Evolutionary conservation across 106 monocot genomes (phyloP).

Genomic region (Vanilla planifolia): DNA sequence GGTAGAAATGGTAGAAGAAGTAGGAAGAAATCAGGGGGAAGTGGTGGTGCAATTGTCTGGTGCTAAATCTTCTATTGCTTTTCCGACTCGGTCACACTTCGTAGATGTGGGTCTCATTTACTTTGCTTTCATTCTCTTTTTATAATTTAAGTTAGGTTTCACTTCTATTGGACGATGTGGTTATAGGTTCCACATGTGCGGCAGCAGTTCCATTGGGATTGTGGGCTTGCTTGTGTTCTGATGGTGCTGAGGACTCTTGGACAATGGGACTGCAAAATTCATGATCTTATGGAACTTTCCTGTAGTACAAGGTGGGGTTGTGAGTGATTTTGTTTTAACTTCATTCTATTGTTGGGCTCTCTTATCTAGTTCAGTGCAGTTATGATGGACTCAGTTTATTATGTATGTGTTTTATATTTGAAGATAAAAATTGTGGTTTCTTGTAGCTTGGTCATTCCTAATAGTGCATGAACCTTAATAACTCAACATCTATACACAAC

Average conservation of each 20-base stretch:
- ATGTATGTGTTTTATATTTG: too few species aligned
- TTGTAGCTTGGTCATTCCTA: too few species aligned
- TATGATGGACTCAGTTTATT: too few species aligned
- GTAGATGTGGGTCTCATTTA: conserved; percentile 13
- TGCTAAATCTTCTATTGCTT: not conserved
- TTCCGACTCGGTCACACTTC: conserved; percentile 9
- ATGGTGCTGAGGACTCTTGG: conserved; percentile 79
- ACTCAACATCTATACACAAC: too few species aligned
- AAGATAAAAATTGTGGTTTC: too few species aligned
- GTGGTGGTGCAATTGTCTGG: not conserved
- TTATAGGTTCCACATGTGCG: conserved; percentile 78
- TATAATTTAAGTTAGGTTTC: not conserved
- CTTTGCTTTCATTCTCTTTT: not conserved
- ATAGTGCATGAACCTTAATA: too few species aligned
- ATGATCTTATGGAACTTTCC: conserved; percentile 62
- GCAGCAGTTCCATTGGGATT: conserved; percentile 78
- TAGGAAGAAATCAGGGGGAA: not conserved
- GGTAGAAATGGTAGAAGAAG: conserved; percentile 1
- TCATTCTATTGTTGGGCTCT: too few species aligned
- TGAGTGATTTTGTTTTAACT: not conserved
- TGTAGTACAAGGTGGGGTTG: conserved; percentile 53
- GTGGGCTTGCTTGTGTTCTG: conserved; percentile 81
- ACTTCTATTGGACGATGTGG: not conserved
- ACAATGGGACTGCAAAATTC: conserved; percentile 31
- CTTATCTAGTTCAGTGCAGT: too few species aligned